These are phyloP conservation scores for Colletotrichum sp. DNA, from an alignment of 2,329 filamentous ascomycete genomes.

Conservation along the genomic window DNA sequence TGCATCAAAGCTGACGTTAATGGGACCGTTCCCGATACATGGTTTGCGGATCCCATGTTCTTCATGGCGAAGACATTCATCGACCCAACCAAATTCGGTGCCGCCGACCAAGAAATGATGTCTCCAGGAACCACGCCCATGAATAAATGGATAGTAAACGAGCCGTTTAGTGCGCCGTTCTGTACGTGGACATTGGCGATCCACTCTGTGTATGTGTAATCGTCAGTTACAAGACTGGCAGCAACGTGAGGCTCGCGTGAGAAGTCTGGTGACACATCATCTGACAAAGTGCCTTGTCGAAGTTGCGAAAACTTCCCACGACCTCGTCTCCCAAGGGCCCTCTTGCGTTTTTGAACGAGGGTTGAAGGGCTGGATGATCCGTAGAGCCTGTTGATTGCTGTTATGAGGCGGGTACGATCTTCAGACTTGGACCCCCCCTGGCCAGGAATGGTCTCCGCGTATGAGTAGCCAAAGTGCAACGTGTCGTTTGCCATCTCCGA, in stretches of 20 bases:
- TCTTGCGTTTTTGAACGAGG: slow-evolving; percentile 12
- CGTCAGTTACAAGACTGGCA: not conserved
- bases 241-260: not conserved
- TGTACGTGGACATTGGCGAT: slow-evolving; percentile 68
- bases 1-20: slow-evolving; percentile 54
- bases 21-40: slow-evolving; percentile 55
- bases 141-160: slow-evolving; percentile 72
- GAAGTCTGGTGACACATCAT: not conserved
- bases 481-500: slow-evolving; percentile 66
- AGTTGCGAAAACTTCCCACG: not conserved
- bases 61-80: slow-evolving; percentile 60
- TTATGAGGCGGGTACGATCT: slow-evolving; percentile 47
- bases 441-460: slow-evolving; percentile 61
- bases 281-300: slow-evolving; percentile 14
- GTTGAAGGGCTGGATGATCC: slow-evolving; percentile 34
- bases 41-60: slow-evolving; percentile 33
- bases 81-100: slow-evolving; percentile 64
- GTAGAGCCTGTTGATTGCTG: slow-evolving; percentile 59
- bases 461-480: slow-evolving; percentile 74
- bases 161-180: slow-evolving; percentile 64
- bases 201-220: slow-evolving; percentile 65
- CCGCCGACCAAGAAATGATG: slow-evolving; percentile 52
- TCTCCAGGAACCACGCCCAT: slow-evolving; percentile 58
- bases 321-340: not conserved
- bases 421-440: slow-evolving; percentile 39